Evolutionary conservation across 371 early-diverging fungal species (phyloP), one percentile per base, ranked within the genome.

Genomic region (Saksenaea oblongispora): DNA sequence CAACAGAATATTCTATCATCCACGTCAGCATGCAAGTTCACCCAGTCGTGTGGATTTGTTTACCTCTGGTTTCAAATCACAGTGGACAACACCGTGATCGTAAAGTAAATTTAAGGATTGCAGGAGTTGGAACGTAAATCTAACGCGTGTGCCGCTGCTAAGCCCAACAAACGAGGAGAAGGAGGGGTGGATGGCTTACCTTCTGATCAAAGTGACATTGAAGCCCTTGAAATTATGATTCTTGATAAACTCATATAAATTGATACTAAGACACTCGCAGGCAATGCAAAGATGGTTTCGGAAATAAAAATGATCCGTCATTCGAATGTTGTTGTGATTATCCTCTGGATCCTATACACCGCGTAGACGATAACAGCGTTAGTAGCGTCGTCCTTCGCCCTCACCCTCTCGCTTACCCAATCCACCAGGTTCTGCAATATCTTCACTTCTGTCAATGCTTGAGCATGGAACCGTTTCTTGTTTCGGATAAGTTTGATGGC

Each of bases 51-150:
- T 18, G 0, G 22, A 17, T 18, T 2, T 27, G 22, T 34, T 24
- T 79, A 90, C 92, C 88, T 98, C 99, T 7, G 99, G 99, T 65
- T 99, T 99, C 60, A 99, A 79, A 76, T 99, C 99, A 67, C 98
- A 96, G 70, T 99, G 99, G n/a, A 98, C 90, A 54, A 99, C 94
- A 37, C 88, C 82, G 57, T 92, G 83, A 26, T 79, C 68, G 34
- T 79, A 71, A 64, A 99, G 74, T n/a, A 96, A 64, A 37, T 82
- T 73, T 41, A 99, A 71, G 15, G 94, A 91, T 57, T 91, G 84
- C 42, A 99, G 79, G 37, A 99, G 76, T 71, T 99, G 99, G 2
- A 77, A 73, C 3, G 94, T 82, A 35, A 99, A 91, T 34, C 91
- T 84, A 58, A n/a, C n/a, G n/a, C 26, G 27, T 18, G 9, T 3